Base-by-base conservation (phyloP, 129 eudicot species). In the Helianthus tuberosus region DNA sequence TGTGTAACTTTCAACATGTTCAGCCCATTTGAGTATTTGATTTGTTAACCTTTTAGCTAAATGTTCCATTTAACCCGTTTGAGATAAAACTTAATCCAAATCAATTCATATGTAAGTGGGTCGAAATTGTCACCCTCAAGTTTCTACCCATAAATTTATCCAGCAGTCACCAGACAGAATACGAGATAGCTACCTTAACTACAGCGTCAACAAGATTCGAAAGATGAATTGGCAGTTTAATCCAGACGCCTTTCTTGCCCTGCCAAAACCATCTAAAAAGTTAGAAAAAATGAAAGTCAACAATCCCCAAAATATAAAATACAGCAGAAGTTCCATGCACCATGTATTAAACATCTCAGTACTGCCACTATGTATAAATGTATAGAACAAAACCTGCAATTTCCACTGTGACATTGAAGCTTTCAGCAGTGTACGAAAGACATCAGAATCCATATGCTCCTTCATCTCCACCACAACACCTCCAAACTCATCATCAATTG, bases 171-270 rank as follows among this genome's bases (percentile, higher is more conserved):
- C 29, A 44, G 68, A 65, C 17, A 53, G 20, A 52, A 48, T 36
- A 68, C 20, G 53, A 51, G 53, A 51, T 57, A 53, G 17, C 44
- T 77, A 87, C 98, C 98, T 92, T 81, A 50, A 89, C 91, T 48
- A 85, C 96, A 68, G 82, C 14, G 59, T 92, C 94, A 65, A 87
- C 85, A 67, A 92, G 96, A 79, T 87, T 73, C 75, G 71, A 87
- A 25, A 87, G 88, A 20, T 51, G 43, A 48, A 87, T 87, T 8
- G 98, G 91, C 69, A 92, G 53, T 72, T 92, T 92, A 63, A 92
- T 77, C 98, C 98, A 89, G 20, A 89, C 79, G 11, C 98, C 98
- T 77, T 78, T 92, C 85, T 92, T 92, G 15, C 93, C 89, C 96
- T 92, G 85, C 72, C 69, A 74, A 47, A 43, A 67, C 60, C 69